Evolutionary conservation across 2,329 filamentous ascomycete species (phyloP).

Genomic region (Daldinia sp.): DNA sequence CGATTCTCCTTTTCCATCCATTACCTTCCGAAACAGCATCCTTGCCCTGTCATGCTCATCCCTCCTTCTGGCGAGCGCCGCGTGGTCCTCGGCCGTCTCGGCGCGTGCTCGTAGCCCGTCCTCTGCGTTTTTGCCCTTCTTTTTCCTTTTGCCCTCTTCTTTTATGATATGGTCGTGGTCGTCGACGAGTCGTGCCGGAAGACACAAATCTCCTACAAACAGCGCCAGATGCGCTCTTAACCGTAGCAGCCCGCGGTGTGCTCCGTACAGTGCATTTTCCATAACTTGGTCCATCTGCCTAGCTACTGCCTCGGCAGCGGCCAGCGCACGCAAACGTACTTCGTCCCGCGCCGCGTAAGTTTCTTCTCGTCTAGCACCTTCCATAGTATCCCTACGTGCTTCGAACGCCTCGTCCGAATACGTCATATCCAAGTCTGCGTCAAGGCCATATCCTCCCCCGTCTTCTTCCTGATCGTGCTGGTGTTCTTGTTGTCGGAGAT

Average conservation of each 20-base stretch:
- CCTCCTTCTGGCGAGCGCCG: slow-evolving; percentile 41
- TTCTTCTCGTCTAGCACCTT: slow-evolving; percentile 33
- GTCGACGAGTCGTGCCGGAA: slow-evolving; percentile 50
- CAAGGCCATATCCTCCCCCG: slow-evolving; percentile 23
- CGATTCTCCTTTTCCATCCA: slow-evolving; percentile 46
- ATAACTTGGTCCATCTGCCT: slow-evolving; percentile 75
- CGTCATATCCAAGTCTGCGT: not conserved
- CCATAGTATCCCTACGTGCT: not conserved
- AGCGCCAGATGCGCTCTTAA: slow-evolving; percentile 77
- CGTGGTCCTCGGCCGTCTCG: slow-evolving; percentile 41
- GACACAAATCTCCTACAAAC: slow-evolving; percentile 75
- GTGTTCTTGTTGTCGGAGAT: slow-evolving; percentile 36
- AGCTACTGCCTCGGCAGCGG: slow-evolving; percentile 69
- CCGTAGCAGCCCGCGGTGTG: slow-evolving; percentile 70
- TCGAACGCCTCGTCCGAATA: slow-evolving; percentile 31
- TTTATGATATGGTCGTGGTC: not conserved
- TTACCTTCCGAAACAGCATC: slow-evolving; percentile 50
- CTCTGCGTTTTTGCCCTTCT: slow-evolving; percentile 33
- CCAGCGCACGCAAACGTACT: slow-evolving; percentile 61
- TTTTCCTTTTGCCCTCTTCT: not conserved
- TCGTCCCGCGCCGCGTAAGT: slow-evolving; percentile 49
- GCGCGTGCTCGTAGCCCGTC: slow-evolving; percentile 34
- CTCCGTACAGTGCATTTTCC: slow-evolving; percentile 73
- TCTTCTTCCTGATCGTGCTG: slow-evolving; percentile 23
- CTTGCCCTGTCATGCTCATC: slow-evolving; percentile 51